These are phyloP conservation scores for Suhomyces coccinellae DNA, from an alignment of 1,139 yeast species.

Conservation along the genomic window DNA sequence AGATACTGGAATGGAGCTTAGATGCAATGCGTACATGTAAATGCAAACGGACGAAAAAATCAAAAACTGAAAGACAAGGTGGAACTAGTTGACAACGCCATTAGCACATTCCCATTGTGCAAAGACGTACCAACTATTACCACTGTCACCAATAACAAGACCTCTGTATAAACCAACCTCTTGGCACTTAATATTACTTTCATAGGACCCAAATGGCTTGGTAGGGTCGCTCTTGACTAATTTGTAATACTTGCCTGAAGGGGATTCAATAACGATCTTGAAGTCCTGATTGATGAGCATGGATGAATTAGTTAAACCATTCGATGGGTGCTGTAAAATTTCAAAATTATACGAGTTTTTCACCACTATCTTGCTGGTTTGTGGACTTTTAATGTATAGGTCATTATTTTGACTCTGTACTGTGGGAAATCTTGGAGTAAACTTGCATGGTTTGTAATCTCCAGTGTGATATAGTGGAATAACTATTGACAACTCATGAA, in stretches of 20 bases:
- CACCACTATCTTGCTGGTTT: conserved; percentile 58
- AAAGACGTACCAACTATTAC: conserved; percentile 84
- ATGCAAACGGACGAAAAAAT: conserved; percentile 8
- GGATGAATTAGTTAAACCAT: conserved; percentile 44
- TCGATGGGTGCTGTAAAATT: conserved; percentile 63
- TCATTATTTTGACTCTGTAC: conserved; percentile 71
- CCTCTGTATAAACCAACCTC: conserved; percentile 86
- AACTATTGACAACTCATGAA: conserved; percentile 72
- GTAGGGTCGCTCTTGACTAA: conserved; percentile 49
- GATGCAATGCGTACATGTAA: conserved; percentile 6
- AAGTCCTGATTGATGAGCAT: conserved; percentile 44
- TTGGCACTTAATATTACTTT: conserved; percentile 55
- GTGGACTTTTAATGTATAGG: conserved; percentile 82
- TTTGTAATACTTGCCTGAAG: conserved; percentile 76
- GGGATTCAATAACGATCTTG: conserved; percentile 74
- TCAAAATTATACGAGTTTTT: conserved; percentile 66
- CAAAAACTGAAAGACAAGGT: neutral
- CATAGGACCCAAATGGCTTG: conserved; percentile 57
- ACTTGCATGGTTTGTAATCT: conserved; percentile 50
- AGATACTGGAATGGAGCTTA: neutral
- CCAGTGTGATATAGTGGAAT: conserved; percentile 81
- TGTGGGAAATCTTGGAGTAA: conserved; percentile 74
- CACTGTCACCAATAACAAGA: conserved; percentile 75
- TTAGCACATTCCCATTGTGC: conserved; percentile 81
- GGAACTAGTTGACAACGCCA: conserved; percentile 15